Percentiles rank a stretch among this genome's conserved stretches.
These are phyloP conservation scores for Podospora pseudoanserina DNA, from an alignment of 495 filamentous ascomycete species.

Conservation along the genomic window DNA sequence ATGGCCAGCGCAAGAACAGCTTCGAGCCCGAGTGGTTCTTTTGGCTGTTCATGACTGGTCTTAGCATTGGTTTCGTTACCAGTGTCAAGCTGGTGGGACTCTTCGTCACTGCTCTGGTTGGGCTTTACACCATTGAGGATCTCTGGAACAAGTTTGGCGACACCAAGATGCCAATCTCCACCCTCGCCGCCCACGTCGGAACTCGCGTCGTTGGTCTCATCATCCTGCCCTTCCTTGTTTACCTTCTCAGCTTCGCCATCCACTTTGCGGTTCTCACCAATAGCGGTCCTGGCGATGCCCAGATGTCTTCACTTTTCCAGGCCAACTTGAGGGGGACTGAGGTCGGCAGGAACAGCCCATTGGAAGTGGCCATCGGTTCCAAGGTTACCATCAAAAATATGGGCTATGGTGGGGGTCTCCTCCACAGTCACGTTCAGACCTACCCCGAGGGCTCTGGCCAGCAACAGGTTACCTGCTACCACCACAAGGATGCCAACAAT, in stretches of 20 bases:
- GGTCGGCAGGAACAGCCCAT: conserved; percentile 86
- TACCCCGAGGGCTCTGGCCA: conserved; percentile 92
- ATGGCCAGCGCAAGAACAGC: conserved; percentile 73
- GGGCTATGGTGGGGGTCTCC: conserved; percentile 96
- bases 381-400: conserved; percentile 96
- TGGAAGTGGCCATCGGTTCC: conserved; percentile 87
- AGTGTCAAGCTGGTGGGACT: conserved; percentile 98
- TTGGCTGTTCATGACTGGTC: conserved; percentile 86
- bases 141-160: conserved; percentile 98
- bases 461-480: conserved; percentile 98
- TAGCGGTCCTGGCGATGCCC: conserved; percentile 92
- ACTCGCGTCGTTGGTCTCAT: conserved; percentile 87
- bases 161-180: conserved; percentile 75
- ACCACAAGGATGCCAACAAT: conserved; percentile 99
- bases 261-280: conserved; percentile 93
- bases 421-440: conserved; percentile 93
- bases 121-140: conserved; percentile 93
- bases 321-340: conserved; percentile 92
- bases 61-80: conserved; percentile 95
- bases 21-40: conserved; percentile 87
- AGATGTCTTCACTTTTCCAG: conserved; percentile 99
- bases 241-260: conserved; percentile 89
- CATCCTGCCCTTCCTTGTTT: conserved; percentile 77
- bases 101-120: conserved; percentile 91
- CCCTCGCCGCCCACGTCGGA: conserved; percentile 70